These are phyloP conservation scores for Parietaria judaica DNA, from an alignment of 306 rosid species.

Conservation along the genomic window DNA sequence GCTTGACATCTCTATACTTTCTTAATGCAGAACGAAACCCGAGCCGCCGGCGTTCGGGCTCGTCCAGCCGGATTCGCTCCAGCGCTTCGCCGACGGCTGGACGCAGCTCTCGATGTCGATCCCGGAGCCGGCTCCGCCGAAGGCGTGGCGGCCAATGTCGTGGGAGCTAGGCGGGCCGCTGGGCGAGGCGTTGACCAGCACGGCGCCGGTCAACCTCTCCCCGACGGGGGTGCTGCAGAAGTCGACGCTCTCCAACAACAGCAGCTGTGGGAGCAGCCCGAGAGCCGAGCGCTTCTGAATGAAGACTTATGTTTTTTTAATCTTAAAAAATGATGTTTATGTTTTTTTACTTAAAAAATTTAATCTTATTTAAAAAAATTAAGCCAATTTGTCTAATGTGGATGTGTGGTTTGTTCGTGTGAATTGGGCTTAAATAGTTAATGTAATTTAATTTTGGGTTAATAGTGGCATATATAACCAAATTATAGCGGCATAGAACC, in stretches of 20 bases:
- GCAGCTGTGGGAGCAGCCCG: constrained; percentile 45
- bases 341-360: background rate
- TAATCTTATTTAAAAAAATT: background rate
- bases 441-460: too few relatives aligned
- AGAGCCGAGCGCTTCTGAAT: constrained; percentile 12
- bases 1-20: too few relatives aligned
- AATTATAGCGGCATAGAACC: too few relatives aligned
- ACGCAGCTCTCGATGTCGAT: constrained; percentile 46
- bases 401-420: background rate
- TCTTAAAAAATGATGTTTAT: background rate
- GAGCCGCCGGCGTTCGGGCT: constrained; percentile 30
- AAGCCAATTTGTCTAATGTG: constrained; percentile 19
- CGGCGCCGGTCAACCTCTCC: background rate
- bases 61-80: constrained; percentile 41
- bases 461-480: too few relatives aligned
- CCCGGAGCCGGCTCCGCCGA: constrained; percentile 27
- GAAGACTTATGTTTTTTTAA: background rate
- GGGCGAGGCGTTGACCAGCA: constrained; percentile 41
- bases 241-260: constrained; percentile 36
- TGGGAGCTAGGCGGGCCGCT: constrained; percentile 35
- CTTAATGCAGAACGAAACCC: too few relatives aligned
- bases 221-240: constrained; percentile 40
- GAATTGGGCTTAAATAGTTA: too few relatives aligned
- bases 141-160: background rate
- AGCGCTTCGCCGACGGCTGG: constrained; percentile 36